Evolutionary conservation across 2,329 filamentous ascomycete genomes (phyloP).

Genomic region (Thielaviopsis musarum): DNA sequence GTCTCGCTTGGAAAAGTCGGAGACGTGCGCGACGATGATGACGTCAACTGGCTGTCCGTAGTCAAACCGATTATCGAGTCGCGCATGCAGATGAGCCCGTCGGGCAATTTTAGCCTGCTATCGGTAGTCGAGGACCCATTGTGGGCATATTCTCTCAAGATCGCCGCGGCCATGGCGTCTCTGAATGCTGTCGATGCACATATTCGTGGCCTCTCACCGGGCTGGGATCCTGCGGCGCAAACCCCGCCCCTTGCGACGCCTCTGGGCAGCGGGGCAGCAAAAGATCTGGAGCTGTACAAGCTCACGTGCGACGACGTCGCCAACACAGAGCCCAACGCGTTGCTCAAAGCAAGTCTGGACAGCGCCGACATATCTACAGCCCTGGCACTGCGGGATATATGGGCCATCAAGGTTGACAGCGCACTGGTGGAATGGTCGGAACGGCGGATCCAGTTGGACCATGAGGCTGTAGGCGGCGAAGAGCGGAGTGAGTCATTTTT

Average conservation of each 20-base stretch:
- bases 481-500: constrained; percentile 51
- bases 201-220: constrained; percentile 11
- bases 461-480: constrained; percentile 34
- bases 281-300: background rate
- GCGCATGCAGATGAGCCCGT: constrained; percentile 50
- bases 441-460: constrained; percentile 28
- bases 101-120: constrained; percentile 57
- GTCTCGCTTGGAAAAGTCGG: constrained; percentile 35
- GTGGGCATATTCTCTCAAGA: constrained; percentile 27
- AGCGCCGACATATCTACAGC: background rate
- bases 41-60: constrained; percentile 45
- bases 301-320: background rate
- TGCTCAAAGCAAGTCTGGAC: background rate
- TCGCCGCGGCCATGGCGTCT: constrained; percentile 27
- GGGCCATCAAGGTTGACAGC: background rate
- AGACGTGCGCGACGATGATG: constrained; percentile 15
- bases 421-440: constrained; percentile 27
- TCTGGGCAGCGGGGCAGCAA: background rate
- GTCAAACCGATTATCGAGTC: constrained; percentile 47
- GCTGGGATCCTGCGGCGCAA: background rate
- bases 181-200: constrained; percentile 23
- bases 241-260: background rate
- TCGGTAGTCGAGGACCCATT: constrained; percentile 55
- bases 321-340: background rate
- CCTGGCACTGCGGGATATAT: background rate